Percentiles rank a stretch among this genome's conserved stretches.
Conservation (phyloP, 257 asterid genomes). For the Gentiana dahurica region DNA sequence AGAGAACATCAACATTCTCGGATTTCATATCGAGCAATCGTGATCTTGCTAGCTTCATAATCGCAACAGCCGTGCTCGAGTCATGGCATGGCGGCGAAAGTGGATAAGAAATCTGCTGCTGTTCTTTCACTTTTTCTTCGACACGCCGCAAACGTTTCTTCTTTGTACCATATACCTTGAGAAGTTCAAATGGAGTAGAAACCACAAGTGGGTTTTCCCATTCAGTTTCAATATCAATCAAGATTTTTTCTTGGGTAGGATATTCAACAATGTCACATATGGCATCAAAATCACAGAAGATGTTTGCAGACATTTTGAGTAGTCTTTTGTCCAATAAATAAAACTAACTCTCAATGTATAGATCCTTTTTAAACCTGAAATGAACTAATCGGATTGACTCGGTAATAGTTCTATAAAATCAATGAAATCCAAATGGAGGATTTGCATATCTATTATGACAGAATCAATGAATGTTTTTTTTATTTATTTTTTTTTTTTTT, state of each 20-base stretch:
- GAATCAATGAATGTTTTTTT: too few species aligned
- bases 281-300: not conserved
- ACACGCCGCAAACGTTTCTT: not conserved
- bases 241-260: too few species aligned
- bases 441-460: too few species aligned
- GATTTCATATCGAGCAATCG: not conserved
- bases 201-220: not conserved
- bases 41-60: not conserved
- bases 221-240: not conserved
- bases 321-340: too few species aligned
- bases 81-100: too few species aligned
- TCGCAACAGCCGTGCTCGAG: constrained; percentile 2
- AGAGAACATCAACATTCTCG: not conserved
- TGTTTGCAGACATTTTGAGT: not conserved
- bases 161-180: not conserved
- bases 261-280: too few species aligned
- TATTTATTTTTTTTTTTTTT: too few species aligned
- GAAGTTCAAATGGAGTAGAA: constrained; percentile 1
- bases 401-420: too few species aligned
- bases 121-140: not conserved
- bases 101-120: not conserved
- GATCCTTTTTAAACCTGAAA: too few species aligned
- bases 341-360: too few species aligned
- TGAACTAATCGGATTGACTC: too few species aligned
- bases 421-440: too few species aligned